Conservation (phyloP, 495 filamentous ascomycete genomes). For the Aspergillus homomorphus region DNA sequence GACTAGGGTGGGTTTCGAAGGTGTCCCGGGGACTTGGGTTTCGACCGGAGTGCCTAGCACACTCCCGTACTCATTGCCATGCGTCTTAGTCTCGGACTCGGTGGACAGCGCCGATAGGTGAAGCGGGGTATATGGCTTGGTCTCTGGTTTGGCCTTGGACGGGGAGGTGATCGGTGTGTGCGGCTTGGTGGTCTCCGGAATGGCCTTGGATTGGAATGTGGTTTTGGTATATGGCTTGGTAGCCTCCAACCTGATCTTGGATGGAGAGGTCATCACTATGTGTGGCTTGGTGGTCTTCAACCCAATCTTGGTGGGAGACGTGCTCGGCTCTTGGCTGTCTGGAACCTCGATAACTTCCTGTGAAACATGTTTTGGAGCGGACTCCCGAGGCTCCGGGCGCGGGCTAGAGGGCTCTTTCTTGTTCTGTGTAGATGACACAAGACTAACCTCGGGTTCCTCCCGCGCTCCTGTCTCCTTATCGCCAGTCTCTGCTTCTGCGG, state of each 20-base stretch:
- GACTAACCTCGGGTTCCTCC: background rate
- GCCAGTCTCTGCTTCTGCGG: background rate
- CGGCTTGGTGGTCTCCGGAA: background rate
- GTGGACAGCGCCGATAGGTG: background rate
- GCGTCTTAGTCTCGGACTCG: background rate
- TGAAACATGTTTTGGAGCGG: background rate
- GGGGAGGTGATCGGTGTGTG: background rate
- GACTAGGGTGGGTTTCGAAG: background rate
- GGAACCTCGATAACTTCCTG: constrained; percentile 31
- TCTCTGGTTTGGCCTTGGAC: background rate
- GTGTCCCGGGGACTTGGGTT: constrained; percentile 1
- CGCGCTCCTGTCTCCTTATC: background rate
- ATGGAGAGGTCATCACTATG: too few relatives aligned
- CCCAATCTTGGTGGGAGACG: background rate
- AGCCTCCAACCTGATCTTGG: too few relatives aligned
- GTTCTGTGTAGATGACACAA: background rate
- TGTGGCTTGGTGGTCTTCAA: background rate
- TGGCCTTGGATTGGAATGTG: background rate
- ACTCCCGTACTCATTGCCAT: background rate
- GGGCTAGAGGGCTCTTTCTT: background rate
- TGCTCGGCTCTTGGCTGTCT: constrained; percentile 31
- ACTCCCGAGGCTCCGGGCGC: background rate
- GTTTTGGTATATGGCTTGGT: too few relatives aligned
- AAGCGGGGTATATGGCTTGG: background rate
- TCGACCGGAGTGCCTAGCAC: background rate